Conservation (phyloP, 2,329 filamentous ascomycete genomes). For the Didymella keratinophila region DNA sequence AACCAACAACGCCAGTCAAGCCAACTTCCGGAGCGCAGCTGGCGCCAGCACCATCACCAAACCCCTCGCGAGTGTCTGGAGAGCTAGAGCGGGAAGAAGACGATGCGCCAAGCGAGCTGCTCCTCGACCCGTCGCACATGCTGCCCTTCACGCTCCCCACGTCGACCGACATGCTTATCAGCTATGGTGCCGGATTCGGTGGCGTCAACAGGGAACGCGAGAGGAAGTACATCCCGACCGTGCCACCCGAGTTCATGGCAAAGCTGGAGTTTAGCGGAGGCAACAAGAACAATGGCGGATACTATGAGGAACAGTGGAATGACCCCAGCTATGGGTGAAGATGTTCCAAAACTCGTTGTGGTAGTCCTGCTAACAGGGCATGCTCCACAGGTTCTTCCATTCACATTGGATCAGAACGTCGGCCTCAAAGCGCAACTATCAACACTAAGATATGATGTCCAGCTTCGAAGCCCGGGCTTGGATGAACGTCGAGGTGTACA, state of each 20-base stretch:
- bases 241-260: conserved; percentile 90
- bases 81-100: conserved; percentile 70
- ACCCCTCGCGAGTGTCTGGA: conserved; percentile 40
- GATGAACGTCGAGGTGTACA: background rate
- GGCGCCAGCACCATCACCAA: conserved; percentile 40
- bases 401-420: conserved; percentile 3
- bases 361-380: background rate
- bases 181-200: conserved; percentile 92
- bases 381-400: conserved; percentile 11
- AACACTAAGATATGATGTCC: background rate
- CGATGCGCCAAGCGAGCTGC: conserved; percentile 75
- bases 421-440: background rate
- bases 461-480: background rate
- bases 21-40: conserved; percentile 31
- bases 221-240: conserved; percentile 93
- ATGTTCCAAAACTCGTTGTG: background rate
- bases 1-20: conserved; percentile 46
- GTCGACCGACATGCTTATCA: conserved; percentile 95
- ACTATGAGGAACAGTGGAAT: conserved; percentile 47
- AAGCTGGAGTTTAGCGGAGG: conserved; percentile 73
- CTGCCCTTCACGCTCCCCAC: conserved; percentile 95
- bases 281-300: conserved; percentile 38
- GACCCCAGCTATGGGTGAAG: conserved; percentile 47
- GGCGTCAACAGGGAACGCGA: conserved; percentile 90
- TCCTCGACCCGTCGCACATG: conserved; percentile 89